Evolutionary conservation across 1,139 yeast species (phyloP).

Genomic region (Suhomyces bribrorum): DNA sequence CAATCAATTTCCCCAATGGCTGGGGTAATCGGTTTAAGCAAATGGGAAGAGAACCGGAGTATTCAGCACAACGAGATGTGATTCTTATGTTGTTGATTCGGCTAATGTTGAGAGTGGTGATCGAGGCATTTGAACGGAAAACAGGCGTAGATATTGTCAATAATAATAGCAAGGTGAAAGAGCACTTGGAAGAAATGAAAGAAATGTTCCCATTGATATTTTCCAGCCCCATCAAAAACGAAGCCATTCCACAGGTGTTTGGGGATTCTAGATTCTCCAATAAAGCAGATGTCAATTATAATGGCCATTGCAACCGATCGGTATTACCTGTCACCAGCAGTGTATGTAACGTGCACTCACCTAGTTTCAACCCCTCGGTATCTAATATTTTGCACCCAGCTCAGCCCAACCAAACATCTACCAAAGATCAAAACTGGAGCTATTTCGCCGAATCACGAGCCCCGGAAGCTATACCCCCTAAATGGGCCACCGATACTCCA

Average conservation of each 20-base stretch:
- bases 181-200: constrained; percentile 26
- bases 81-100: constrained; percentile 25
- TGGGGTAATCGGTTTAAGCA: constrained; percentile 8
- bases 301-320: too few relatives aligned
- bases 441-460: neutral
- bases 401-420: too few relatives aligned
- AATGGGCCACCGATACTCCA: neutral
- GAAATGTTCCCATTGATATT: constrained; percentile 29
- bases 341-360: constrained; percentile 3
- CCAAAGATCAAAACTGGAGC: neutral
- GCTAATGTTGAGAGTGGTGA: constrained; percentile 26
- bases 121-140: constrained; percentile 27
- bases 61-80: constrained; percentile 26
- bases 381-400: constrained; percentile 26
- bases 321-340: neutral
- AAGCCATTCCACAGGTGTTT: constrained; percentile 1
- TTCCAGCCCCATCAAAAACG: constrained; percentile 1
- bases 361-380: constrained; percentile 22
- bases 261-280: constrained; percentile 9
- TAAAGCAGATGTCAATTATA: too few relatives aligned
- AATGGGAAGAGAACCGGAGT: constrained; percentile 9
- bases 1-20: constrained; percentile 27
- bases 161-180: constrained; percentile 19
- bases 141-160: constrained; percentile 20
- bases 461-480: neutral